These are phyloP conservation scores for Chlorella vulgaris DNA, from an alignment of 139 green algal genomes.

Conservation along the genomic window DNA sequence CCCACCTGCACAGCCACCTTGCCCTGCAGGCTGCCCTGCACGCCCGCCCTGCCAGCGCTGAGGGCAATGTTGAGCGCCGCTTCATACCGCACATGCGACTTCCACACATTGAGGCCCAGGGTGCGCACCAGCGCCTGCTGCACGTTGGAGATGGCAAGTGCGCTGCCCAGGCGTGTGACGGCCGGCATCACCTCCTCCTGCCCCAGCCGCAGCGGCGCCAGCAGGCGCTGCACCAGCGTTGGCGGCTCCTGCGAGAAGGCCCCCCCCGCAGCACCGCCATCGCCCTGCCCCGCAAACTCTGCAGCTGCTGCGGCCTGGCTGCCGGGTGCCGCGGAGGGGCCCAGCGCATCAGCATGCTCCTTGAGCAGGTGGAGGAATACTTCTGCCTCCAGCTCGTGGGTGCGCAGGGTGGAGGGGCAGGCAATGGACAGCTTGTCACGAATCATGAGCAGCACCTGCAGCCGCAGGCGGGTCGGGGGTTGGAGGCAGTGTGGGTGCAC, in stretches of 20 bases:
- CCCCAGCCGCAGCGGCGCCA: conserved; percentile 67
- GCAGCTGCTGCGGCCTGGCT: conserved; percentile 29
- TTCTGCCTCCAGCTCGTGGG: conserved; percentile 84
- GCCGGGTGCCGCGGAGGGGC: background rate
- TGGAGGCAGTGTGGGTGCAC: no score
- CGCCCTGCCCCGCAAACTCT: conserved; percentile 28
- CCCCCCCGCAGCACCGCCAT: conserved; percentile 36
- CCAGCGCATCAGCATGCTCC: conserved; percentile 40
- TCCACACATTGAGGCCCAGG: conserved; percentile 57
- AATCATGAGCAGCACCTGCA: conserved; percentile 71
- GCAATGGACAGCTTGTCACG: conserved; percentile 58
- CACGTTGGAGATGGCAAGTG: conserved; percentile 52
- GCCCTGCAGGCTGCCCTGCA: background rate
- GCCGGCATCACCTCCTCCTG: conserved; percentile 66
- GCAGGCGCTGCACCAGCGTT: conserved; percentile 40
- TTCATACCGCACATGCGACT: conserved; percentile 59
- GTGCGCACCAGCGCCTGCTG: conserved; percentile 42
- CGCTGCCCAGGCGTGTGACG: conserved; percentile 67
- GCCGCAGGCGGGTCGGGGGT: no score
- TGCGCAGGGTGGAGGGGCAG: conserved; percentile 53
- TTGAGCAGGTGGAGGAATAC: conserved; percentile 84
- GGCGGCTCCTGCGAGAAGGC: conserved; percentile 40
- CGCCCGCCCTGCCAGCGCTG: conserved; percentile 11
- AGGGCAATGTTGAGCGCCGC: conserved; percentile 41
- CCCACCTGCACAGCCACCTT: conserved; percentile 36